phyloP scores from a whole-genome alignment of 345 rosid genomes.

The Brassica napus region DNA sequence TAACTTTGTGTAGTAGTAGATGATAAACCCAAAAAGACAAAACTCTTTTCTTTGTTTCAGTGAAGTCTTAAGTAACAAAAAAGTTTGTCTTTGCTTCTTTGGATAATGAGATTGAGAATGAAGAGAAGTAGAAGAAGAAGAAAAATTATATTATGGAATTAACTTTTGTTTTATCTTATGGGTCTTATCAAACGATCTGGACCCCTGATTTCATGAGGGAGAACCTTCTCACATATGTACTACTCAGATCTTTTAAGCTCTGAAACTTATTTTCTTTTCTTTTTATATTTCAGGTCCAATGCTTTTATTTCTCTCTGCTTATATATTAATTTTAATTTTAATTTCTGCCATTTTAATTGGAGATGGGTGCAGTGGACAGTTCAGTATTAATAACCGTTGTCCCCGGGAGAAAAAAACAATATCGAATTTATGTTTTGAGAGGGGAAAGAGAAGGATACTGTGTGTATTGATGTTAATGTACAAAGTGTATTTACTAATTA shows the following conservation, averaged over 20 bases:
- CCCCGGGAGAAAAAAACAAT: slow-evolving; percentile 42
- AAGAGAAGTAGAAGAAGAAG: slow-evolving; percentile 3
- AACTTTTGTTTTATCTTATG: slow-evolving; percentile 39
- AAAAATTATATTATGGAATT: not conserved
- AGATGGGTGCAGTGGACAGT: slow-evolving; percentile 56
- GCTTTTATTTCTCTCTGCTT: slow-evolving; percentile 34
- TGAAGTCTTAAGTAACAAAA: slow-evolving; percentile 35
- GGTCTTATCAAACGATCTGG: slow-evolving; percentile 64
- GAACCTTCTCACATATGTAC: slow-evolving; percentile 69
- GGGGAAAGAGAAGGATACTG: not conserved
- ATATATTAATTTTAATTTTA: not conserved
- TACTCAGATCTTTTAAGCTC: slow-evolving; percentile 42
- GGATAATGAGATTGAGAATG: slow-evolving; percentile 17
- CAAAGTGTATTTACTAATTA: slow-evolving; percentile 29
- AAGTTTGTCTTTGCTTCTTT: slow-evolving; percentile 28
- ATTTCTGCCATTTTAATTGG: slow-evolving; percentile 42
- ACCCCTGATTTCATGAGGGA: slow-evolving; percentile 85
- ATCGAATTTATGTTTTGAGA: slow-evolving; percentile 33
- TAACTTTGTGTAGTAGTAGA: slow-evolving; percentile 13
- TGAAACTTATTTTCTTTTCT: not conserved
- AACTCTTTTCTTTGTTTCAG: slow-evolving; percentile 37
- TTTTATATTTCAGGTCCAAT: slow-evolving; percentile 17
- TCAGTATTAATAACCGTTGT: slow-evolving; percentile 74
- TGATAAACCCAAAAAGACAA: slow-evolving; percentile 32
- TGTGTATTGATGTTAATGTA: not conserved